Conservation (phyloP, 495 filamentous ascomycete species). For the Bacidia gigantensis region DNA sequence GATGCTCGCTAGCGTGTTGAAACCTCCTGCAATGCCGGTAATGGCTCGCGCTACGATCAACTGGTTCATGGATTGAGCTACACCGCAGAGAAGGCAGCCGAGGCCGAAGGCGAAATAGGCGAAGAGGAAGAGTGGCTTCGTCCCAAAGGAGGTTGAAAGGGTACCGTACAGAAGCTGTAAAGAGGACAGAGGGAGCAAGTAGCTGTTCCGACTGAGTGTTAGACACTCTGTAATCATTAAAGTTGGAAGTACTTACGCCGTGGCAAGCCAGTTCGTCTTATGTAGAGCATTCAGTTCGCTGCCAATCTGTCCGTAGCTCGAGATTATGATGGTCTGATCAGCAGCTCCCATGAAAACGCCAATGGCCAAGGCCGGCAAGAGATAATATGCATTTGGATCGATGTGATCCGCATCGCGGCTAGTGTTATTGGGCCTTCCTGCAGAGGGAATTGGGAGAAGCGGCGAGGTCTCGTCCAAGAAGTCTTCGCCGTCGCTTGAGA, state of each 20-base stretch:
- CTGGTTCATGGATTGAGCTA: conserved; percentile 37
- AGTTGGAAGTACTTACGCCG: neutral
- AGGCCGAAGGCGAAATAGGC: conserved; percentile 40
- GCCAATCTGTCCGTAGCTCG: conserved; percentile 1
- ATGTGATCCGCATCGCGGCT: neutral
- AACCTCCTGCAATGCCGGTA: conserved; percentile 40
- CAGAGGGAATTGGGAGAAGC: neutral
- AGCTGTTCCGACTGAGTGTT: neutral
- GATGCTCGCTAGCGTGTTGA: conserved; percentile 2
- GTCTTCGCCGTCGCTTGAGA: neutral
- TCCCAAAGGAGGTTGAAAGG: conserved; percentile 44
- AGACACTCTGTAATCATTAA: too few relatives aligned
- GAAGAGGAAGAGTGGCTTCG: conserved; percentile 37
- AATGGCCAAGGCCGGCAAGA: conserved; percentile 9
- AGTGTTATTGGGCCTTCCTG: neutral
- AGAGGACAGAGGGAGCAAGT: conserved; percentile 34
- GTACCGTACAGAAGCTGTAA: conserved; percentile 43
- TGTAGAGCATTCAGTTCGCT: conserved; percentile 1
- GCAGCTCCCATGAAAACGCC: conserved; percentile 3
- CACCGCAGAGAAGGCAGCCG: conserved; percentile 38
- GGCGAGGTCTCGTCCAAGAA: neutral
- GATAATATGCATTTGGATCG: neutral
- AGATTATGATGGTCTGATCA: conserved; percentile 6
- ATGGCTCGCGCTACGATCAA: conserved; percentile 42
- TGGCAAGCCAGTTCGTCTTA: conserved; percentile 4